These are phyloP conservation scores for Macroventuria anomochaeta DNA, from an alignment of 2,329 filamentous ascomycete genomes.

Conservation along the genomic window DNA sequence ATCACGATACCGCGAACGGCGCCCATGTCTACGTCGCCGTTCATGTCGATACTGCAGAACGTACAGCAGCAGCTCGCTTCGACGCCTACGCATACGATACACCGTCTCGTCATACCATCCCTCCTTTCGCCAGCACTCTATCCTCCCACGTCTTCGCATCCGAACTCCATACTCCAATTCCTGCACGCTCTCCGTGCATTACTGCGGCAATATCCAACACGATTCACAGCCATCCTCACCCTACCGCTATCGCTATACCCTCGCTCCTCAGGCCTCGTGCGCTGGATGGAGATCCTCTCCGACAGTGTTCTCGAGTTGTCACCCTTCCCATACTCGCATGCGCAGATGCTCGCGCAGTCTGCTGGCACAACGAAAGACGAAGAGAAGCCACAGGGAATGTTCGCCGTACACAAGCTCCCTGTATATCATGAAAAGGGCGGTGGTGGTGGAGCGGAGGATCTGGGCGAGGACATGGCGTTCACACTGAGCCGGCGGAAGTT, in stretches of 20 bases:
- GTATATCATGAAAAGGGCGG: conserved; percentile 88
- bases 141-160: conserved; percentile 70
- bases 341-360: conserved; percentile 56
- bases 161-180: conserved; percentile 78
- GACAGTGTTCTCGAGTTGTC: conserved; percentile 89
- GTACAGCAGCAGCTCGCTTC: conserved; percentile 61
- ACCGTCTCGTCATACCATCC: conserved; percentile 83
- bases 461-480: conserved; percentile 88
- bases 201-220: conserved; percentile 69
- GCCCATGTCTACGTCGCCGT: conserved; percentile 59
- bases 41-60: conserved; percentile 70
- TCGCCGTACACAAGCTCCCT: conserved; percentile 82
- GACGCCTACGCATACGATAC: conserved; percentile 65
- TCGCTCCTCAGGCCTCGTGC: conserved; percentile 73
- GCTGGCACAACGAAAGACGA: conserved; percentile 64
- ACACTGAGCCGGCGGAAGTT: conserved; percentile 84
- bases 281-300: conserved; percentile 83
- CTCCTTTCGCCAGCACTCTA: conserved; percentile 89
- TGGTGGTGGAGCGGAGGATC: conserved; percentile 67
- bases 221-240: conserved; percentile 75
- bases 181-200: conserved; percentile 79
- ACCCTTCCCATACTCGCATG: conserved; percentile 68
- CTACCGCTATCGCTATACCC: conserved; percentile 82
- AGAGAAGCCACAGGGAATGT: conserved; percentile 83
- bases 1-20: conserved; percentile 65